Conservation (phyloP, 306 rosid genomes). For the Cicer arietinum region DNA sequence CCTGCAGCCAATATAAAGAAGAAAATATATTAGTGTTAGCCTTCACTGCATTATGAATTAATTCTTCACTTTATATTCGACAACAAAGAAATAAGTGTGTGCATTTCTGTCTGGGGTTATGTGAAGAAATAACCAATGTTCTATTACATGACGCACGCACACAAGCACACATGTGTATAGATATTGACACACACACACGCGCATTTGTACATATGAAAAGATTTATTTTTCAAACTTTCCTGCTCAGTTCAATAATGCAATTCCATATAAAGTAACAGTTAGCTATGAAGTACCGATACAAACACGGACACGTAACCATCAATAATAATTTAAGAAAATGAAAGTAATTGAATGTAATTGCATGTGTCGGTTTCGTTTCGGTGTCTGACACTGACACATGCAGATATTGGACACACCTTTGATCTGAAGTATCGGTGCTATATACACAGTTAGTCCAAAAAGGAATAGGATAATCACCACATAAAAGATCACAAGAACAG, state of each 20-base stretch:
- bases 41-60: slow-evolving; percentile 31
- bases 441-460: not conserved
- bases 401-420: no score
- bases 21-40: slow-evolving; percentile 38
- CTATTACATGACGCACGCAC: not conserved
- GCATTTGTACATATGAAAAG: no score
- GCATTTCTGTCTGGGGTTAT: not conserved
- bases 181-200: not conserved
- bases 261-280: no score
- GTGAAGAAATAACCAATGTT: slow-evolving; percentile 2
- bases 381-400: no score
- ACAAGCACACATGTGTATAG: not conserved
- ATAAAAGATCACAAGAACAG: slow-evolving; percentile 26
- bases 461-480: slow-evolving; percentile 4
- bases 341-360: no score
- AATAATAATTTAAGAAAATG: no score
- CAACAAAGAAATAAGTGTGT: slow-evolving; percentile 1
- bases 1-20: slow-evolving; percentile 62
- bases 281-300: no score
- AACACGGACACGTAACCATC: no score
- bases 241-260: not conserved
- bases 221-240: no score
- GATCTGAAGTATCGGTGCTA: no score
- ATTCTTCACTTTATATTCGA: slow-evolving; percentile 5
- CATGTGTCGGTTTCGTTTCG: no score